Base-by-base conservation (phyloP, 1,284 basidiomycete species). In the Microbotryum scabiosae region DNA sequence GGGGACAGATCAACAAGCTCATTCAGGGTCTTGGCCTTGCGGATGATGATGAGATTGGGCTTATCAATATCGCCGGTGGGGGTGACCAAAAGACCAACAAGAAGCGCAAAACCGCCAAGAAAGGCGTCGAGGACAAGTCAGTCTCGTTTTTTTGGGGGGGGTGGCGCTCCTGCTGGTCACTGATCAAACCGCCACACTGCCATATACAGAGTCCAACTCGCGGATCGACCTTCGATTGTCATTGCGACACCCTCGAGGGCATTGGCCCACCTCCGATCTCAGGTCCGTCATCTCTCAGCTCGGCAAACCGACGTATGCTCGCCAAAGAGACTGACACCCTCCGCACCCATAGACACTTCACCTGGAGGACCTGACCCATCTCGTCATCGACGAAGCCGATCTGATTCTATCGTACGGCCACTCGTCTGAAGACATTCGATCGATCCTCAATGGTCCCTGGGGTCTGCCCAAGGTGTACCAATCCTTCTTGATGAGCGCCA, bases 381-480 rank as follows among this genome's bases (percentile, higher is more conserved):
- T 99, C 18, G 89, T 96, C 23, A 91, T 99, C 63, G 96, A 99
- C 75, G 96, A 99, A 77, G 96, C 96, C 14, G 96, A 99, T 74
- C 82, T 99, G 30, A 89, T 99, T 59, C 81, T 99, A 10, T 97
- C 93, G 0, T 98, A 98, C 74, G 96, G 96, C 6, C 91, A 98
- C 72, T 76, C 72, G 48, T 88, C 93, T 69, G 87, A 90, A 68
- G 92, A 97, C 70, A 83, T 97, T 48, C 84, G 85, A 46, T 82
- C 87, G 60, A 88, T 98, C 53, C 84, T 97, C 67, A 81, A 80
- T 56, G 87, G 86, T 23, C 75, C 77, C 0, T 77, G 76, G 52
- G 85, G 82, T 70, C 80, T 98, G 7, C 92, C 94, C 16, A 88
- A 86, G 71, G 82, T 94, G 50, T 90, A 88, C 70, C 96, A 98